Percentiles rank a stretch among this genome's conserved stretches.
These are phyloP conservation scores for Ophiorrhiza pumila DNA, from an alignment of 257 asterid genomes.

Conservation along the genomic window DNA sequence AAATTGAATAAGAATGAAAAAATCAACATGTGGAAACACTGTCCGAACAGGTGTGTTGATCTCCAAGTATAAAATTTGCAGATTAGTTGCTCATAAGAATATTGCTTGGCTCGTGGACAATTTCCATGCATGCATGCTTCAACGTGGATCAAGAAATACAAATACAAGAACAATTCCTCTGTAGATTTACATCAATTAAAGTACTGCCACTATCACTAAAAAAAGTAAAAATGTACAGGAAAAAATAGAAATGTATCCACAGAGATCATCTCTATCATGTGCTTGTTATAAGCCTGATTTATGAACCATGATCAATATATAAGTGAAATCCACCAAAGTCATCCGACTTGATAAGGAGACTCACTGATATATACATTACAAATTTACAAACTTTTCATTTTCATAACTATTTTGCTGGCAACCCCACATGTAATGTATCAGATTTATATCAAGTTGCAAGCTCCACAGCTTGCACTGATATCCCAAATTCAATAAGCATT, in stretches of 20 bases:
- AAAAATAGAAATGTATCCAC: slow-evolving; percentile 14
- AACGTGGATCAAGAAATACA: slow-evolving; percentile 16
- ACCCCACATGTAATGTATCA: too few relatives aligned
- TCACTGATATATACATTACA: slow-evolving; percentile 11
- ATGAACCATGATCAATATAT: neutral
- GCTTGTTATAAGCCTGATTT: neutral
- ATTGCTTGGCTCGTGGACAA: neutral
- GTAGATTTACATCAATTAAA: neutral
- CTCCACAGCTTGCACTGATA: too few relatives aligned
- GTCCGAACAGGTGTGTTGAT: neutral
- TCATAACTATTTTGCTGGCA: too few relatives aligned
- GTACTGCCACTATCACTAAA: neutral
- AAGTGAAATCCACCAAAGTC: slow-evolving; percentile 15
- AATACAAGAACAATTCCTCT: neutral
- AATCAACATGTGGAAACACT: neutral
- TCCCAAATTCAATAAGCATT: too few relatives aligned
- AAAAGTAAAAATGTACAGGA: neutral
- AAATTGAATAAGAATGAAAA: too few relatives aligned
- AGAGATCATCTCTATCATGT: neutral
- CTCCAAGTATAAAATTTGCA: neutral
- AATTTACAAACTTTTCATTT: too few relatives aligned
- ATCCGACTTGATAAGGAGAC: slow-evolving; percentile 34
- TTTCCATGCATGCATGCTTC: neutral
- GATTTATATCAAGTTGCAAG: too few relatives aligned
- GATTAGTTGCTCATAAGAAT: neutral